Evolutionary conservation across 1,139 yeast species (phyloP).

Genomic region (Zygoascus meyerae): DNA sequence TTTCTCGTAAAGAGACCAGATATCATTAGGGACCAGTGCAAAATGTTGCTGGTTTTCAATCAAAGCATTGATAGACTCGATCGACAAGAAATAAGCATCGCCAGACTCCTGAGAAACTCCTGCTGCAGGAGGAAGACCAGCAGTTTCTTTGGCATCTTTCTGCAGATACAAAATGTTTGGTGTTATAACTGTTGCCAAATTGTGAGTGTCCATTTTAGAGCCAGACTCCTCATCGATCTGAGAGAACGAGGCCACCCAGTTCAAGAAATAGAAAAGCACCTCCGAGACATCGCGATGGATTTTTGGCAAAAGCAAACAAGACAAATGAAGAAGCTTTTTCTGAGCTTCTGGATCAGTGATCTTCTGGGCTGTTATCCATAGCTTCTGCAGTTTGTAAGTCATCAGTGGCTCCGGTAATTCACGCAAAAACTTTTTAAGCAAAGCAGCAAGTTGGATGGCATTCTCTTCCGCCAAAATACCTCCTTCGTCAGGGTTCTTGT

Average conservation of each 20-base stretch:
- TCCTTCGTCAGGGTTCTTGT: slow-evolving; percentile 62
- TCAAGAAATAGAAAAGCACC: slow-evolving; percentile 76
- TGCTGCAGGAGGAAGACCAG: slow-evolving; percentile 26
- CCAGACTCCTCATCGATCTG: slow-evolving; percentile 56
- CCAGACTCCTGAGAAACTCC: slow-evolving; percentile 43
- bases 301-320: slow-evolving; percentile 76
- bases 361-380: slow-evolving; percentile 75
- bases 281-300: slow-evolving; percentile 82
- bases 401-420: slow-evolving; percentile 90
- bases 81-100: slow-evolving; percentile 81
- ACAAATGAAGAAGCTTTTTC: slow-evolving; percentile 57
- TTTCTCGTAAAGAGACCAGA: slow-evolving; percentile 33
- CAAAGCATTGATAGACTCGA: slow-evolving; percentile 81
- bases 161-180: slow-evolving; percentile 71
- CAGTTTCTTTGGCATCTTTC: slow-evolving; percentile 17
- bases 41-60: slow-evolving; percentile 81
- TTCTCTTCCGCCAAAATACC: slow-evolving; percentile 74
- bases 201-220: slow-evolving; percentile 94
- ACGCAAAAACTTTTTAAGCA: slow-evolving; percentile 84
- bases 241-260: slow-evolving; percentile 96
- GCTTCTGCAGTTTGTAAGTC: slow-evolving; percentile 66
- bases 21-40: slow-evolving; percentile 61
- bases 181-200: slow-evolving; percentile 90
- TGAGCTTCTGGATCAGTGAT: slow-evolving; percentile 29
- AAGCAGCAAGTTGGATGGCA: slow-evolving; percentile 90